A percentile compares a stretch with the other conserved stretches of the same genome.
Evolutionary conservation across 495 filamentous ascomycete genomes (phyloP).

Genomic region (Xylaria palmicola): DNA sequence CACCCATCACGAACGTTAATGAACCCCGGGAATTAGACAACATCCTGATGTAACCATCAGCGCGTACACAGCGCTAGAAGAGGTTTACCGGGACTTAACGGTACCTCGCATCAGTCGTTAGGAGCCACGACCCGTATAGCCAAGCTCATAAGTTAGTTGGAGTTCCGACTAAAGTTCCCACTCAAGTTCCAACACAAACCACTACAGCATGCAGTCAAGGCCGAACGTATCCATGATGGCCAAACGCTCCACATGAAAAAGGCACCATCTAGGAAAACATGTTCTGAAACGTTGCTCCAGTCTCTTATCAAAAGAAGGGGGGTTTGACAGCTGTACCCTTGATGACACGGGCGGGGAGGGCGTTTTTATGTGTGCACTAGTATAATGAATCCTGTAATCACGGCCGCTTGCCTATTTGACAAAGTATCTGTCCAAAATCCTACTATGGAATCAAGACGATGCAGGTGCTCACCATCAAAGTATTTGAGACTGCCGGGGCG

Average conservation of each 20-base stretch:
- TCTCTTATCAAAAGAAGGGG: constrained; percentile 46
- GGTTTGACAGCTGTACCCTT: constrained; percentile 53
- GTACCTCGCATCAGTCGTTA: neutral
- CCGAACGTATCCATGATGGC: constrained; percentile 4
- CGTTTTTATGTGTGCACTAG: constrained; percentile 50
- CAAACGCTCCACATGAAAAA: neutral
- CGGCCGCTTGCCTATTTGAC: constrained; percentile 40
- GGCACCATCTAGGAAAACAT: constrained; percentile 38
- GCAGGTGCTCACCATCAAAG: constrained; percentile 60
- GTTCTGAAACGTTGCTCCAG: constrained; percentile 54
- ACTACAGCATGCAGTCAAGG: neutral
- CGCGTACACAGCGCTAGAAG: neutral
- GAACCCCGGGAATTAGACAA: neutral
- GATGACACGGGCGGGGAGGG: constrained; percentile 49
- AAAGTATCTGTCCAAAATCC: constrained; percentile 53
- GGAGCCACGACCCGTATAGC: neutral
- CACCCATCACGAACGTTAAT: neutral
- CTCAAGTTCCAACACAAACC: neutral
- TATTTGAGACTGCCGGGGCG: constrained; percentile 48
- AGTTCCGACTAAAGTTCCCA: too few relatives aligned
- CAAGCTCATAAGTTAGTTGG: neutral
- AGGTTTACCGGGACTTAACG: neutral
- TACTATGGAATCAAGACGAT: constrained; percentile 63
- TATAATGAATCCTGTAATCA: constrained; percentile 56
- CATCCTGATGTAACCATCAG: too few relatives aligned